Base-by-base conservation (phyloP, 2,329 filamentous ascomycete species). In the Exophiala bonariae region DNA sequence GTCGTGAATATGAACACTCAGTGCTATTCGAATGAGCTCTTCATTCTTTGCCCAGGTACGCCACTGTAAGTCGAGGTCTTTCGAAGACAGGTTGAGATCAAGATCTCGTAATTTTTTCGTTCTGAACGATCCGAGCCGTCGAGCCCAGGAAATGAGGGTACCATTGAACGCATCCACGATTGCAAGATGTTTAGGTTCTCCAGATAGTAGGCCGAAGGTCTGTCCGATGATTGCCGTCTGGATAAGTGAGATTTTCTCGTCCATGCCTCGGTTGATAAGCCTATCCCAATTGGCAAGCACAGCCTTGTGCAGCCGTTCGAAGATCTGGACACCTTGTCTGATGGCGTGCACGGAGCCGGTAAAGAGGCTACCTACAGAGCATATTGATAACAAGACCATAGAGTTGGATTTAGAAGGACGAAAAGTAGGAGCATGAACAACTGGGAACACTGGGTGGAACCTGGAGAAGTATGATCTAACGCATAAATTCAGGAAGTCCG, bases 341-440 rank as follows among this genome's bases (percentile, higher is more conserved):
- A 59, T 35, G 4, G 64, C 66, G 42, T 55, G 44, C 0, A 61
- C 47, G 1, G 63, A 65, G 6, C 66, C 67, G 1, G 65, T 56
- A 23, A 68, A 67, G 1, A 69, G 56, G 26, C 63, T 64, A 1
- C 67, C 67, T 2, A 69, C 50, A 1, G 67, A 68, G 44, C 67
- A 70, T 11, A 70, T 64, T 1, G 66, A 68, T 26, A 68, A 37
- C 2, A 68, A 56, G 2, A 69, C 48, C 17, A 66, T 51, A 6
- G 64, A 63, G 28, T 57, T 57, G 20, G 47, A 41, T 26, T 57
- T 54, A 9, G 49, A 54, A 22, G 55, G 55, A 19, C 52, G 52
- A 36, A 57, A 57, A 1, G 55, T 57, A n/a, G 55, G 49, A 2
- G 50, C 49, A 40, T 57, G 55, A 5, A 57, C 42, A 31, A 57